Conservation (phyloP, 345 rosid genomes). For the Trapa incisa region DNA sequence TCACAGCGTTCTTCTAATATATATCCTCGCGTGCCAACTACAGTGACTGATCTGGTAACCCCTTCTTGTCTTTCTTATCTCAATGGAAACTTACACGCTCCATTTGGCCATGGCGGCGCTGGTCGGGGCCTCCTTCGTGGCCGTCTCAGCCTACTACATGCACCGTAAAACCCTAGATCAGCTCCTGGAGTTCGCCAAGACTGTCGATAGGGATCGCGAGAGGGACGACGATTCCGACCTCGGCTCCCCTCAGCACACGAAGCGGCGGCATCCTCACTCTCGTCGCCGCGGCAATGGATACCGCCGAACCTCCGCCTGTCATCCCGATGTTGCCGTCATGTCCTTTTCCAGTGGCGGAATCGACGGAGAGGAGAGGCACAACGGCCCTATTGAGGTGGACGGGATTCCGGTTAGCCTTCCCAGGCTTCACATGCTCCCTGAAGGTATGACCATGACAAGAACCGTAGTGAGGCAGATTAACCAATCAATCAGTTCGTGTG, state of each 20-base stretch:
- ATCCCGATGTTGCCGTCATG: conserved; percentile 61
- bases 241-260: conserved; percentile 36
- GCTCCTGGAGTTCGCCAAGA: conserved; percentile 78
- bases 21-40: neutral
- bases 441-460: conserved; percentile 53
- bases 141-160: conserved; percentile 83
- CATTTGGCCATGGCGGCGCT: conserved; percentile 97
- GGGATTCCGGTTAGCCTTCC: conserved; percentile 86
- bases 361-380: conserved; percentile 50
- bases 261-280: conserved; percentile 26
- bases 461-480: neutral
- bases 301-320: conserved; percentile 53
- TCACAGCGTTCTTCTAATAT: neutral
- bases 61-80: neutral
- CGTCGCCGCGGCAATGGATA: conserved; percentile 41
- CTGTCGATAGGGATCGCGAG: conserved; percentile 51
- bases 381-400: conserved; percentile 52
- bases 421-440: conserved; percentile 59
- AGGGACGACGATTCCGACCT: conserved; percentile 32
- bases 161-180: conserved; percentile 86
- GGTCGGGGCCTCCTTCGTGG: conserved; percentile 88
- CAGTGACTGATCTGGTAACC: neutral
- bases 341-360: conserved; percentile 20
- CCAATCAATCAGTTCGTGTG: neutral
- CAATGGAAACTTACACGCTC: conserved; percentile 63